Evolutionary conservation across 768 basidiomycete species (phyloP), one percentile per base, ranked within the genome.

Genomic region (Amyloporia xantha): DNA sequence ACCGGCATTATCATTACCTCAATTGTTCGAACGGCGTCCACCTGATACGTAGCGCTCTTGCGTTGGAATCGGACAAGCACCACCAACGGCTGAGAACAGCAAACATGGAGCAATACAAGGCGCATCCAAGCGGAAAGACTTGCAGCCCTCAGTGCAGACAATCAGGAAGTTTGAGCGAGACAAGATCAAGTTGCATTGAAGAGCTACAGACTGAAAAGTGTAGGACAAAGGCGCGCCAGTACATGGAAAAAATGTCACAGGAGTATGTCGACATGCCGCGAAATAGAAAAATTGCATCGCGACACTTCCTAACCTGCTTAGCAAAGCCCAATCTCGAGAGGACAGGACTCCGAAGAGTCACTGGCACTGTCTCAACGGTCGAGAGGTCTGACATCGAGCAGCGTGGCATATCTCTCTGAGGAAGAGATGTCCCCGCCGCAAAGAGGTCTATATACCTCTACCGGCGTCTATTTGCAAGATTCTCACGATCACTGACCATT

Each of bases 341-440:
- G 64, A 64, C 71, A 78, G 75, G 76, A 71, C 71, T 63, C 60
- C 47, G 59, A 57, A 65, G 65, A 72, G 71, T 77, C 74, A 74
- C 78, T 79, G 78, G 78, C 78, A 80, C 78, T 79, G 78, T 71
- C 70, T 66, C 78, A 71, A 78, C 64, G 76, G 78, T 79, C 51
- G 66, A 63, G 59, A 19, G 51, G 49, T 60, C 70, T 64, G 41
- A 67, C 78, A 71, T 73, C 78, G 78, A 66, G 71, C 78, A 79
- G 78, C 78, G 78, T 80, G 78, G 78, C 78, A 78, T 75, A 63
- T 69, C 71, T 73, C 76, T 66, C 72, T 70, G 59, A 59, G 55
- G 54, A 58, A 57, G 51, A 6, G 26, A 41, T 35, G 44, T 21
- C 24, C 0, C 26, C 26, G 45, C 44, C 30, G 21, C 15, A 17